phyloP scores from a whole-genome alignment of 345 rosid genomes.

The Salix arbutifolia region DNA sequence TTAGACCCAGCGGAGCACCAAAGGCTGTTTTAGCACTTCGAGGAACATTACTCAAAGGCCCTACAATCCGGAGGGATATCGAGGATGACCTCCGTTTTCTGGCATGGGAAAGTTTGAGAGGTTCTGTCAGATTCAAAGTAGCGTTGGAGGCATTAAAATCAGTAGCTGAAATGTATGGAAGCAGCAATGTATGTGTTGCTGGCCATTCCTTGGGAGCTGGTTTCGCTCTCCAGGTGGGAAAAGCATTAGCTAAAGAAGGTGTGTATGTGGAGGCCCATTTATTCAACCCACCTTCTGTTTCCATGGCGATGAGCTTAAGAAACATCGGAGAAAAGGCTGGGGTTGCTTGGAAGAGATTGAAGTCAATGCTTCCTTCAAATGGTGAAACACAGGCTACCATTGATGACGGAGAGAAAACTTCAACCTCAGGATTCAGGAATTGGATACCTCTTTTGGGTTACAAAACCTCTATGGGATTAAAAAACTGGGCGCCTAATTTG shows the following conservation, averaged over 20 bases:
- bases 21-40: constrained; percentile 71
- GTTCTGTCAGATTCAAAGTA: constrained; percentile 73
- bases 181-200: constrained; percentile 70
- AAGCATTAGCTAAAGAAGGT: constrained; percentile 82
- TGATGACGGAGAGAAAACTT: not conserved
- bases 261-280: constrained; percentile 78
- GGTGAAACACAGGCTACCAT: not conserved
- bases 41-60: constrained; percentile 81
- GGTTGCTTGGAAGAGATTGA: constrained; percentile 67
- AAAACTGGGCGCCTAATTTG: constrained; percentile 84
- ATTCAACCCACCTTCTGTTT: constrained; percentile 90
- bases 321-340: constrained; percentile 81
- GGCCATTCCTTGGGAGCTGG: constrained; percentile 98
- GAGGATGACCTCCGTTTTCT: constrained; percentile 94
- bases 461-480: constrained; percentile 39
- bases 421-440: constrained; percentile 10
- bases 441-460: constrained; percentile 22
- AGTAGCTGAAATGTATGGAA: constrained; percentile 70
- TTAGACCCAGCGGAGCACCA: constrained; percentile 93
- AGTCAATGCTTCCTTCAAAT: constrained; percentile 69
- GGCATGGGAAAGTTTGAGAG: constrained; percentile 93
- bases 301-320: constrained; percentile 84
- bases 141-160: constrained; percentile 59
- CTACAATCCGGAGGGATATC: constrained; percentile 73
- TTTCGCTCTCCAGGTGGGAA: constrained; percentile 94